phyloP scores from a whole-genome alignment of 495 filamentous ascomycete genomes.

The Chaetomium fimeti region DNA sequence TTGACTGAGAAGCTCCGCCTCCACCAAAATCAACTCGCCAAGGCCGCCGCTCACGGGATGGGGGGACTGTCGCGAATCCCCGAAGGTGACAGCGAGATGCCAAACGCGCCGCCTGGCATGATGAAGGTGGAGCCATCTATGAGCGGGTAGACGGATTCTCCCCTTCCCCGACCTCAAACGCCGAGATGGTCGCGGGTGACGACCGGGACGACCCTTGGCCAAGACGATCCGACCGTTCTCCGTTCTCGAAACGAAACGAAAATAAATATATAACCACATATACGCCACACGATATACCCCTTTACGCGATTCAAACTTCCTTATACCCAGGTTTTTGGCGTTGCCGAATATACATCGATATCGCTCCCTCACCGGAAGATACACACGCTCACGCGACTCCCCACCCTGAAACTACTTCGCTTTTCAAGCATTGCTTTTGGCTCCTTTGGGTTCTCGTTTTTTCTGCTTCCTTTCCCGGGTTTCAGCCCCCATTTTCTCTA shows the following conservation, averaged over 20 bases:
- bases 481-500: not conserved
- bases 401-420: not conserved
- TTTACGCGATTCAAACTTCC: slow-evolving; percentile 20
- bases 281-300: slow-evolving; percentile 19
- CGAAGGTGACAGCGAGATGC: slow-evolving; percentile 58
- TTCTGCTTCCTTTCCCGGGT: not conserved
- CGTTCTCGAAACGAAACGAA: not conserved
- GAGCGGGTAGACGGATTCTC: slow-evolving; percentile 12
- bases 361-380: slow-evolving; percentile 32
- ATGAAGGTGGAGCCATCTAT: slow-evolving; percentile 29
- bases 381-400: slow-evolving; percentile 42
- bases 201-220: not conserved
- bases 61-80: slow-evolving; percentile 69
- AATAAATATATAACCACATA: not conserved
- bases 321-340: slow-evolving; percentile 31
- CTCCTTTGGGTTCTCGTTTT: slow-evolving; percentile 19
- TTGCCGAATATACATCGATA: slow-evolving; percentile 25
- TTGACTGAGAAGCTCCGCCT: slow-evolving; percentile 85
- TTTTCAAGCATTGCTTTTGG: not conserved
- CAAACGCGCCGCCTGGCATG: slow-evolving; percentile 26
- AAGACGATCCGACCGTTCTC: not conserved
- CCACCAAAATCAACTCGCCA: slow-evolving; percentile 55
- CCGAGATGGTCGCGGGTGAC: not conserved
- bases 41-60: slow-evolving; percentile 51
- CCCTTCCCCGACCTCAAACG: not conserved